Evolutionary conservation across 1,139 yeast genomes (phyloP), one percentile per base, ranked within the genome.

Genomic region (Candida sp.): DNA sequence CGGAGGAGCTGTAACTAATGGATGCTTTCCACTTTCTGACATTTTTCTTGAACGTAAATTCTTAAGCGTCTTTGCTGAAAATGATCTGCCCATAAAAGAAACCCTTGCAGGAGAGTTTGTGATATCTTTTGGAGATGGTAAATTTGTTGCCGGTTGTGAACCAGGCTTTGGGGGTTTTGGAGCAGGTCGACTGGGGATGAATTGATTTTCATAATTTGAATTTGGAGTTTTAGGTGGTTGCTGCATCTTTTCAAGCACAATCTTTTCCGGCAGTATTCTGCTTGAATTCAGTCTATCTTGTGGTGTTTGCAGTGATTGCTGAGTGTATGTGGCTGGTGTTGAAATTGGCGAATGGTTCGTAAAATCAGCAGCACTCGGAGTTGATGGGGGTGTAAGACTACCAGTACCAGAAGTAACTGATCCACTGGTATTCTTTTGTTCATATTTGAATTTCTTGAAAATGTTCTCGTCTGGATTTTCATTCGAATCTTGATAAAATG

Each of bases 401-500:
- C 54, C 57, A 43, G 50, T 55, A 32, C 58, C 54, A 11, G 63
- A 60, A 1, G 58, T 50, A 40, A 49, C 52, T 4, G 42, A 35
- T 21, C 38, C 35, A 40, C 46, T 45, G 23, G 44, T 48, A 30
- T 46, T 48, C 39, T 57, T 57, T 40, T 57, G 55, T 33, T 66
- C 68, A 43, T 57, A 64, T 38, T 69, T 80, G 58, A 90, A 86
- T 60, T 89, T 89, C 63, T 81, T 82, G 73, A 88, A 87, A 4
- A 90, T 87, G 43, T 83, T 87, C 41, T 84, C 93, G 22, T 80
- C 81, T 42, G 81, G 78, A 52, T 71, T 72, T 43, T 82, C 83
- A 38, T 81, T 75, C 7, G 74, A 73, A 48, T 84, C 88, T 55
- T 87, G 90, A 61, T 87, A 88, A 58, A 88, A 89, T 35, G 91